phyloP scores from a whole-genome alignment of 345 rosid species.

The Citrus glauca region DNA sequence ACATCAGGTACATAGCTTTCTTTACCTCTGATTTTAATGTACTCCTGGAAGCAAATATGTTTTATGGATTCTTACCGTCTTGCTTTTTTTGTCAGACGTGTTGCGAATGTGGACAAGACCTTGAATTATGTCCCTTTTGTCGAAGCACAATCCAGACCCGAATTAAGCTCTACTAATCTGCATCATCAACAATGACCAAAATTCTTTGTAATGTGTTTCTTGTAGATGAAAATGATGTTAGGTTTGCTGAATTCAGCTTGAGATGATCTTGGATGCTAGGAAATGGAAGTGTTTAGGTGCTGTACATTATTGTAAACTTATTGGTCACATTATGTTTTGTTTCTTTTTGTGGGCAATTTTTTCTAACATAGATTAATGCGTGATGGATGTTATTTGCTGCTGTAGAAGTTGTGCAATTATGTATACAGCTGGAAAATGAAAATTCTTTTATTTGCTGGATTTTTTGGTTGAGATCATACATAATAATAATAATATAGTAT shows the following conservation, averaged over 20 bases:
- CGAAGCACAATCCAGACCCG: conserved; percentile 69
- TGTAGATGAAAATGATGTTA: background rate
- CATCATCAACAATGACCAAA: background rate
- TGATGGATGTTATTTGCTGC: background rate
- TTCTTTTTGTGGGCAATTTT: background rate
- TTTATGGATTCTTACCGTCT: background rate
- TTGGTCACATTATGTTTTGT: background rate
- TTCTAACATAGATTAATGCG: background rate
- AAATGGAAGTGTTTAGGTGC: background rate
- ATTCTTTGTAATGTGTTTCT: conserved; percentile 23
- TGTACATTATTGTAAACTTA: conserved; percentile 11
- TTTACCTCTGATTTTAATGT: background rate
- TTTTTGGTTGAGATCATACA: background rate
- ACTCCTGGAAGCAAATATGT: background rate
- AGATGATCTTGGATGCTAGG: conserved; percentile 9
- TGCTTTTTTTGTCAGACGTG: conserved; percentile 53
- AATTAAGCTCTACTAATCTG: conserved; percentile 69
- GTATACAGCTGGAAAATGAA: background rate
- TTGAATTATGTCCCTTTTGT: conserved; percentile 75
- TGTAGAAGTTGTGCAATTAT: background rate
- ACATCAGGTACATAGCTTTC: conserved; percentile 64
- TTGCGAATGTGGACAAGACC: conserved; percentile 76
- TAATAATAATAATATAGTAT: too few species aligned
- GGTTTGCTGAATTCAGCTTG: conserved; percentile 21
- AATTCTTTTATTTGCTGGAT: background rate